These are phyloP conservation scores for Thelonectria olida DNA, from an alignment of 2,329 filamentous ascomycete genomes.

Conservation along the genomic window DNA sequence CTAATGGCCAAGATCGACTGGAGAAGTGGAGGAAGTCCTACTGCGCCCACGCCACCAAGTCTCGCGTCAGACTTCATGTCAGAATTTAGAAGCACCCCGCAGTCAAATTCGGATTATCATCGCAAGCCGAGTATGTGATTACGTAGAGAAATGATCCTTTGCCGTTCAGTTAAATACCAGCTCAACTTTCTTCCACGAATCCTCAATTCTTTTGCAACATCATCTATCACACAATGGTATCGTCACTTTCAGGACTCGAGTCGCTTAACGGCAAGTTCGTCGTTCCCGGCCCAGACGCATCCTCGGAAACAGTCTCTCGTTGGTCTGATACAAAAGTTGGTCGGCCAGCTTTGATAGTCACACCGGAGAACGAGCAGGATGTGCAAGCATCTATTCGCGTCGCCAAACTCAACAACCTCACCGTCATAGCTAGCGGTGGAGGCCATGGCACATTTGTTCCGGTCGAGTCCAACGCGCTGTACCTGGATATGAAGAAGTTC, in stretches of 20 bases:
- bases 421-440: conserved; percentile 41
- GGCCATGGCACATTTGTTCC: conserved; percentile 45
- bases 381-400: conserved; percentile 38
- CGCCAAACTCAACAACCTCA: conserved; percentile 41
- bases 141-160: too few relatives aligned
- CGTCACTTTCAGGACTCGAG: neutral
- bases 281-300: neutral
- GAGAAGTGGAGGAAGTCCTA: too few relatives aligned
- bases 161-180: too few relatives aligned
- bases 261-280: conserved; percentile 20
- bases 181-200: too few relatives aligned
- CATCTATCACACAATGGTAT: too few relatives aligned
- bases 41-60: too few relatives aligned
- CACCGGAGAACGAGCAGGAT: conserved; percentile 41
- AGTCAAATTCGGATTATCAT: too few relatives aligned
- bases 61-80: too few relatives aligned
- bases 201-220: too few relatives aligned
- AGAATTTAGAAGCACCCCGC: too few relatives aligned
- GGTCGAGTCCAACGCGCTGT: conserved; percentile 40
- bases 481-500: conserved; percentile 46
- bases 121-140: too few relatives aligned
- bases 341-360: conserved; percentile 40
- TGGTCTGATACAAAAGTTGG: conserved; percentile 45
- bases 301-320: conserved; percentile 24
- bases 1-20: too few relatives aligned